A percentile compares a stretch with the other conserved stretches of the same genome.
phyloP scores from a whole-genome alignment of 2,329 filamentous ascomycete genomes.

The Pezicula carpinea region DNA sequence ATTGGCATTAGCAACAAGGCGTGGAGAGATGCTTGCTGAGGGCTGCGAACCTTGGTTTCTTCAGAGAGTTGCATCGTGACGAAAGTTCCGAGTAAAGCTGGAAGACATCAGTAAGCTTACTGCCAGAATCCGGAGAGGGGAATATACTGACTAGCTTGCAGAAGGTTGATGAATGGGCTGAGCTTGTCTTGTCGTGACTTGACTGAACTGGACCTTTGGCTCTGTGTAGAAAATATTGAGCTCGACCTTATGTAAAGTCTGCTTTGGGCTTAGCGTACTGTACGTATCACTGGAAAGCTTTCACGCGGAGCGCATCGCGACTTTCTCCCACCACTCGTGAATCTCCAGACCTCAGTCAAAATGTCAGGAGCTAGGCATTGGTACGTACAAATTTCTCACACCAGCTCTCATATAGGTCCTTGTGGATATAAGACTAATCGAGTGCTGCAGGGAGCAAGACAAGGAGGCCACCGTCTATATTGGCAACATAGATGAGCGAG shows the following conservation, averaged over 20 bases:
- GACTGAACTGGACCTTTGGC: no score
- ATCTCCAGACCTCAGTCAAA: conserved; percentile 13
- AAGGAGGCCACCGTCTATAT: conserved; percentile 98
- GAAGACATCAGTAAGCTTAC: conserved; percentile 6
- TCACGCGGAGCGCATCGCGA: conserved; percentile 3
- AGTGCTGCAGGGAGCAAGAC: conserved; percentile 76
- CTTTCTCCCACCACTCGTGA: conserved; percentile 9
- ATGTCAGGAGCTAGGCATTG: conserved; percentile 60
- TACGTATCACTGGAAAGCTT: not conserved
- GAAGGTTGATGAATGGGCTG: conserved; percentile 2
- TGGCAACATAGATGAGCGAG: conserved; percentile 96
- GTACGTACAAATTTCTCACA: conserved; percentile 39
- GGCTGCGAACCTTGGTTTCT: conserved; percentile 77
- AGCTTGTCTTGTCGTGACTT: conserved; percentile 4
- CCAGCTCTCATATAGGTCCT: not conserved
- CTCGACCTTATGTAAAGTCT: no score
- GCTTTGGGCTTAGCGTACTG: not conserved
- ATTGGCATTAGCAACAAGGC: conserved; percentile 15
- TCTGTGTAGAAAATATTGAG: not conserved
- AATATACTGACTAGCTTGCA: not conserved
- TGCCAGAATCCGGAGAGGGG: not conserved
- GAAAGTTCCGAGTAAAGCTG: conserved; percentile 9
- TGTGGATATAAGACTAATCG: conserved; percentile 21
- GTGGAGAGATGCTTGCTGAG: not conserved
- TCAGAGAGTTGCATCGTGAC: conserved; percentile 64